A percentile compares a stretch with the other conserved stretches of the same genome.
phyloP scores from a whole-genome alignment of 2,329 filamentous ascomycete species.

The Monosporascus sp. region DNA sequence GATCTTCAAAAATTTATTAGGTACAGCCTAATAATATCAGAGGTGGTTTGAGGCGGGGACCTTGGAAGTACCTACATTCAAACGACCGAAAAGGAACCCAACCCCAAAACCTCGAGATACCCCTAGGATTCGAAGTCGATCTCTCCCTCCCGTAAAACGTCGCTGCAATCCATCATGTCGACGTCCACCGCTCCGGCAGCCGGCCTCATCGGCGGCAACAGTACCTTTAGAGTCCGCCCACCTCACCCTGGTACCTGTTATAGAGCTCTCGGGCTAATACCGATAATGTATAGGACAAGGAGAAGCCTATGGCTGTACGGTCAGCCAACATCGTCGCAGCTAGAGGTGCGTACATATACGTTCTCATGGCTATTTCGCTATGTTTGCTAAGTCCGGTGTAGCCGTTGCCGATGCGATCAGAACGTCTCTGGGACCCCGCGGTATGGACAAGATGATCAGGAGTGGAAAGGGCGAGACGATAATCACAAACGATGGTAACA shows the following conservation, averaged over 20 bases:
- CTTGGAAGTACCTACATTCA: not conserved
- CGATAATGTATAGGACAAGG: conserved; percentile 61
- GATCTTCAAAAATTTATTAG: not conserved
- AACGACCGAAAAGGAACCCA: not conserved
- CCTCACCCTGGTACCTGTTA: conserved; percentile 2
- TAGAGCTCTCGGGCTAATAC: conserved; percentile 10
- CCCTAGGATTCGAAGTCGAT: not conserved
- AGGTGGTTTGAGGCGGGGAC: not conserved
- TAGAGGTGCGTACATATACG: conserved; percentile 59
- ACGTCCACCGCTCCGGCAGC: conserved; percentile 33
- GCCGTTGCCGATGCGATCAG: conserved; percentile 96
- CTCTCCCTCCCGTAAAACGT: not conserved
- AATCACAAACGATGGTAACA: conserved; percentile 99
- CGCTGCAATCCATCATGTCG: conserved; percentile 25
- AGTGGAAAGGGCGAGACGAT: conserved; percentile 94
- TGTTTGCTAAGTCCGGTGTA: conserved; percentile 29
- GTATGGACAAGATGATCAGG: conserved; percentile 99
- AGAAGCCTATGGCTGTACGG: conserved; percentile 96
- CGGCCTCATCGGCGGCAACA: conserved; percentile 39
- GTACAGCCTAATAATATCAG: not conserved
- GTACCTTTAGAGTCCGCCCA: conserved; percentile 50
- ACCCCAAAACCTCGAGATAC: not conserved
- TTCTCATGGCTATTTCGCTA: conserved; percentile 23
- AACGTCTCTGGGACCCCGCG: conserved; percentile 90
- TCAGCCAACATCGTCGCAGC: conserved; percentile 96